phyloP scores from a whole-genome alignment of 306 rosid species.

The Crotalaria pallida region DNA sequence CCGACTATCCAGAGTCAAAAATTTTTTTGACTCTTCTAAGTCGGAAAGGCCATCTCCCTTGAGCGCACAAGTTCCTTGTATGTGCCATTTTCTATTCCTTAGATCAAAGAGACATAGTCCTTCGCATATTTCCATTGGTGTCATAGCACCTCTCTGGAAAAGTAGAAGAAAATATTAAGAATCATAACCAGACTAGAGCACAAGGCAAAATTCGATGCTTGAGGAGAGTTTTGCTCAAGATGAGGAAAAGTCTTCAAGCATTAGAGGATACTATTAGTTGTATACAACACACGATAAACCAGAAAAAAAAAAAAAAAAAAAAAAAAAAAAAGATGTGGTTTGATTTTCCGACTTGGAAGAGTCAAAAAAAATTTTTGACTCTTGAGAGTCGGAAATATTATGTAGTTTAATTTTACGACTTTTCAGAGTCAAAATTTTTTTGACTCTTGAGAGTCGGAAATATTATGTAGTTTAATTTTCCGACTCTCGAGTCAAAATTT shows the following conservation, averaged over 20 bases:
- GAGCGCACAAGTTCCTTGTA: constrained; percentile 89
- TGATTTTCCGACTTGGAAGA: too few relatives aligned
- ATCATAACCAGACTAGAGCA: constrained; percentile 2
- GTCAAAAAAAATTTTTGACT: too few relatives aligned
- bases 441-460: too few relatives aligned
- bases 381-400: too few relatives aligned
- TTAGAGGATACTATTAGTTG: background rate
- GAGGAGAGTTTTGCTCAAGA: constrained; percentile 2
- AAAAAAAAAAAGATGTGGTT: too few relatives aligned
- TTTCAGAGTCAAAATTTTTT: too few relatives aligned
- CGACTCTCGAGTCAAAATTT: too few relatives aligned
- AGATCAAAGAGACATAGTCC: constrained; percentile 91
- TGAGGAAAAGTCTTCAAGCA: background rate
- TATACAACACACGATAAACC: background rate
- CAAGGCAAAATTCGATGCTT: background rate
- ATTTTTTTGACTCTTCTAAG: too few relatives aligned
- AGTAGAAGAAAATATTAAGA: background rate
- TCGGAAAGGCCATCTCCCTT: constrained; percentile 95
- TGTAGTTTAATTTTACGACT: too few relatives aligned
- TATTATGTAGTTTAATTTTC: too few relatives aligned
- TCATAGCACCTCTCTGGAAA: constrained; percentile 85
- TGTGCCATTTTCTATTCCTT: constrained; percentile 93
- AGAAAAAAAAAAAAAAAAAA: background rate
- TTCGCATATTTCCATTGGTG: constrained; percentile 91
- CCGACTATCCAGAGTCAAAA: too few relatives aligned